Conservation (phyloP, 495 filamentous ascomycete species). For the Neurospora sp. region DNA sequence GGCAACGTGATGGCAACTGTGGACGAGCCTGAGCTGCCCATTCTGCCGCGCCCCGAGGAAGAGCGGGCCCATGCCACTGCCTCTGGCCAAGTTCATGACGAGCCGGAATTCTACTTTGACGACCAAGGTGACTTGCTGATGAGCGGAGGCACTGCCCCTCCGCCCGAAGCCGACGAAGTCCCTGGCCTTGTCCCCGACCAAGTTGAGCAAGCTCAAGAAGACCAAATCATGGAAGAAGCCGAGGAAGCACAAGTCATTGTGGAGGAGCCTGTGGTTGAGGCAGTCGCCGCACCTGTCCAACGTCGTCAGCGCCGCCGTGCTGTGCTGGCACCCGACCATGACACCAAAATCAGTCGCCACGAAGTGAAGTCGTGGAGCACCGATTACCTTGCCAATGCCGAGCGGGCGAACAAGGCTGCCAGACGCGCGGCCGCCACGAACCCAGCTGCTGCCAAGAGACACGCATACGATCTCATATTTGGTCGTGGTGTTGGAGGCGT, state of each 20-base stretch:
- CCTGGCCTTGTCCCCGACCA: conserved; percentile 3
- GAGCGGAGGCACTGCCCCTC: background rate
- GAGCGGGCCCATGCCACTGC: background rate
- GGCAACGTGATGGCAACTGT: conserved; percentile 22
- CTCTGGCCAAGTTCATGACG: background rate
- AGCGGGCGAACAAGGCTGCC: conserved; percentile 24
- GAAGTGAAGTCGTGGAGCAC: conserved; percentile 49
- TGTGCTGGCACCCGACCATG: conserved; percentile 26
- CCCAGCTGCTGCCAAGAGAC: conserved; percentile 29
- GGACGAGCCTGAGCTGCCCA: conserved; percentile 30
- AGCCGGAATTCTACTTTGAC: conserved; percentile 3
- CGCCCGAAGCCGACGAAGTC: conserved; percentile 2
- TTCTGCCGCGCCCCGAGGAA: conserved; percentile 12
- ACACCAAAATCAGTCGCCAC: conserved; percentile 40
- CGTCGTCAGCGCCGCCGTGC: conserved; percentile 18
- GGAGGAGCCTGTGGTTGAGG: conserved; percentile 8
- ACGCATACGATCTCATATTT: conserved; percentile 34
- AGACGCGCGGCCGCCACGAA: conserved; percentile 3
- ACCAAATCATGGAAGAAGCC: background rate
- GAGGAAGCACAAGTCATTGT: conserved; percentile 1
- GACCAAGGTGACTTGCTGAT: conserved; percentile 15
- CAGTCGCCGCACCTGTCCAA: conserved; percentile 12
- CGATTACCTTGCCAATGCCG: conserved; percentile 48
- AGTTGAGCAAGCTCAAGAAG: background rate
- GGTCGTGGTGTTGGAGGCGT: conserved; percentile 31